Evolutionary conservation across 768 basidiomycete genomes (phyloP).

Genomic region (Gloeopeniophorella convolvens): DNA sequence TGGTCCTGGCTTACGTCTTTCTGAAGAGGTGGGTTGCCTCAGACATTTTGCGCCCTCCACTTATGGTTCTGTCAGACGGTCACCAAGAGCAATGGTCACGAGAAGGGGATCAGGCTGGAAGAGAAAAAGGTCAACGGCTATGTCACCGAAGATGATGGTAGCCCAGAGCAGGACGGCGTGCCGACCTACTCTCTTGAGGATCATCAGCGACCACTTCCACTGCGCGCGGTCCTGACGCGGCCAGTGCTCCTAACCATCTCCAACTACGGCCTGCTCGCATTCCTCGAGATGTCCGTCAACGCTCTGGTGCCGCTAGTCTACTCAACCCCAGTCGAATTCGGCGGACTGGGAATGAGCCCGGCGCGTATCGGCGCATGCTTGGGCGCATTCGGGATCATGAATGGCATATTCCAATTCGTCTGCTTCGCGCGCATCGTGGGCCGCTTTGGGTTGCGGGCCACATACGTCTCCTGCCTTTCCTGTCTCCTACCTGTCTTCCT

Average conservation of each 20-base stretch:
- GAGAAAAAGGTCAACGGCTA: background rate
- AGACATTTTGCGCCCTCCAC: background rate
- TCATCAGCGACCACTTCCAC: background rate
- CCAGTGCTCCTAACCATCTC: constrained; percentile 3
- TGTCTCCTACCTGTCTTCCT: constrained; percentile 23
- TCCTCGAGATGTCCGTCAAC: constrained; percentile 6
- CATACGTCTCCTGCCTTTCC: constrained; percentile 24
- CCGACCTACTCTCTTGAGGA: background rate
- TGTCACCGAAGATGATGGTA: constrained; percentile 1
- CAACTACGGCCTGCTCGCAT: constrained; percentile 3
- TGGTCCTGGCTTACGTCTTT: constrained; percentile 8
- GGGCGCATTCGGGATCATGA: constrained; percentile 31
- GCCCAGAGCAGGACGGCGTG: background rate
- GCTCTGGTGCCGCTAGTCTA: constrained; percentile 32
- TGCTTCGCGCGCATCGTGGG: constrained; percentile 33
- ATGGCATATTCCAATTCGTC: constrained; percentile 34
- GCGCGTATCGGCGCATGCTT: constrained; percentile 34
- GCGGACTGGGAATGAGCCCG: constrained; percentile 34
- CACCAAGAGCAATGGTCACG: too few species aligned
- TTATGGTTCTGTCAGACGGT: too few species aligned
- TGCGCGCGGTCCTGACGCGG: constrained; percentile 6
- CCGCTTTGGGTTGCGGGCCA: constrained; percentile 31
- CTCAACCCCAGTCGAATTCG: constrained; percentile 33
- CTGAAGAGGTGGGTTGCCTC: constrained; percentile 6
- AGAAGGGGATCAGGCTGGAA: too few species aligned